Base-by-base conservation (phyloP, 2,329 filamentous ascomycete genomes). In the Sporothrix globosa region DNA sequence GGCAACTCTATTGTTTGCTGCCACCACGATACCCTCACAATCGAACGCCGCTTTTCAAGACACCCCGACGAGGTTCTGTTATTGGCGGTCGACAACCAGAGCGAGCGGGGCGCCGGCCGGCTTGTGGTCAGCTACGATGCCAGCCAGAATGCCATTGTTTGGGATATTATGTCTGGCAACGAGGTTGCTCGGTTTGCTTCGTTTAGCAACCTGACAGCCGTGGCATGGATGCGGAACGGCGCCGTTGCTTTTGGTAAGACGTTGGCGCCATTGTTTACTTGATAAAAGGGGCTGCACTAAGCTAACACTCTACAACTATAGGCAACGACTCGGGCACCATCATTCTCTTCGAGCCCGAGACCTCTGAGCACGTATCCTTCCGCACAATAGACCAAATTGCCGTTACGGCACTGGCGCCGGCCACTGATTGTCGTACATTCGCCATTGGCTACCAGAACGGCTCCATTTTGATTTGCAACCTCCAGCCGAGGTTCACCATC, bases 371-470 rank as follows among this genome's bases (percentile, higher is more conserved):
- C 78, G 89, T 97, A 60, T 97, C 93, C 4, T 89, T 92, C 44
- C 87, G 93, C 76, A 99, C 96, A 1, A 92, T 98, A 73, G 86
- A 90, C 72, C 96, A 96, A 78, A 96, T 98, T 76, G 92, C 95
- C 41, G 92, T 99, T 67, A 97, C 94, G n/a, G 91, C 96, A 69
- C 82, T 99, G 73, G 95, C 96, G 58, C 96, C 96, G 30, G 90
- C 92, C 34, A 85, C 91, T 19, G 96, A 99, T 79, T 97, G 93
- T 80, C 88, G 92, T 75, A 97, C 94, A 11, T 98, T 97, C 84
- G 95, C 96, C 6, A 96, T 99, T 80, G 96, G 95, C 30, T 98
- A 97, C 80, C 89, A 95, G 78, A 99, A 98, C 81, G 96, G 96
- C 66, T 97, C 95, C 10, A 91, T 98, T 19, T 83, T 99, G 61